phyloP scores from a whole-genome alignment of 371 early-diverging fungal genomes.

The Mucor sp. region DNA sequence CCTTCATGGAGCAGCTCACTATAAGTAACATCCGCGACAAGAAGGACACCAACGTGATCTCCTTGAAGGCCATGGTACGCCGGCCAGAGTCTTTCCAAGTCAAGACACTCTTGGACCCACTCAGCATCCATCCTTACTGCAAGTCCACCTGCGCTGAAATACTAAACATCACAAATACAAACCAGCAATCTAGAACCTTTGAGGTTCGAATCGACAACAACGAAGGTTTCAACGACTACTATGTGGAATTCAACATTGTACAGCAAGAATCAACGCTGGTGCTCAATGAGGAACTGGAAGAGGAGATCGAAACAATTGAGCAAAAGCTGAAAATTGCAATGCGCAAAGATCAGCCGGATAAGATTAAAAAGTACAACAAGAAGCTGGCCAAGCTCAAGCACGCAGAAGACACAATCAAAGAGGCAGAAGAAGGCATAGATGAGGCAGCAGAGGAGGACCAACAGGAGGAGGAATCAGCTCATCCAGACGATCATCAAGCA shows the following conservation, averaged over 20 bases:
- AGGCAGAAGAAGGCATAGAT: neutral
- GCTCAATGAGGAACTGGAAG: conserved; percentile 82
- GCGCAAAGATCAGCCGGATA: conserved; percentile 86
- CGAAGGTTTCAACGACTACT: conserved; percentile 41
- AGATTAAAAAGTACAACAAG: conserved; percentile 79
- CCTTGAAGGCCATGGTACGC: conserved; percentile 88
- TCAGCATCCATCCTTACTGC: conserved; percentile 26
- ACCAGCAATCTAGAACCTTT: conserved; percentile 74
- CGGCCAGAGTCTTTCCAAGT: conserved; percentile 87
- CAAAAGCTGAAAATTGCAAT: conserved; percentile 96
- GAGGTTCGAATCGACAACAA: conserved; percentile 75
- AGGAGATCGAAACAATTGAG: conserved; percentile 91
- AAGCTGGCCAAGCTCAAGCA: conserved; percentile 61
- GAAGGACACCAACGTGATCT: conserved; percentile 74
- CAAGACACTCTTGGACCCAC: neutral
- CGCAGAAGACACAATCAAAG: neutral
- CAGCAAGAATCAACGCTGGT: conserved; percentile 26
- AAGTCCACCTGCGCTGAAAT: conserved; percentile 33
- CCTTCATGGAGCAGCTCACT: conserved; percentile 81
- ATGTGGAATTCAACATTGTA: conserved; percentile 43
- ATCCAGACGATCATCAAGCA: conserved; percentile 17
- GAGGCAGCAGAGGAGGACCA: neutral
- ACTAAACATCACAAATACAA: conserved; percentile 67
- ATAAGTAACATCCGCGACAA: conserved; percentile 90
- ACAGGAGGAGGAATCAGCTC: neutral